Percentiles rank a stretch among this genome's conserved stretches.
These are phyloP conservation scores for Yamadazyma siamensis DNA, from an alignment of 1,139 yeast species.

Conservation along the genomic window DNA sequence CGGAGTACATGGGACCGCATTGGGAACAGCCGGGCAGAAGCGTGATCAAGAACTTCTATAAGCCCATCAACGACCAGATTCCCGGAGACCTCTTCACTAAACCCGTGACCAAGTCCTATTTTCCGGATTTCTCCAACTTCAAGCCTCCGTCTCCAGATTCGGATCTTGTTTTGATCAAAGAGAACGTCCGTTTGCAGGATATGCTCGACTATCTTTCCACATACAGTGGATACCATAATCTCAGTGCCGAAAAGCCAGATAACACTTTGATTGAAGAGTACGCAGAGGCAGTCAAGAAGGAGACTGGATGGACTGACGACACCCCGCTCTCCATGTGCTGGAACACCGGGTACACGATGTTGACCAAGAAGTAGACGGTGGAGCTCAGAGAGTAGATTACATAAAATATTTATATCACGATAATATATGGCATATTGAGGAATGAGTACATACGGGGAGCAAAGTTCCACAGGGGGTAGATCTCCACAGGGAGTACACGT, in stretches of 20 bases:
- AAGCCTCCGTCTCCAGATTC: conserved; percentile 13
- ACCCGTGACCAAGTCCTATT: conserved; percentile 23
- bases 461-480: no score
- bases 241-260: conserved; percentile 26
- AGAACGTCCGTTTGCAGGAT: conserved; percentile 20
- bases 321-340: conserved; percentile 34
- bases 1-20: conserved; percentile 34
- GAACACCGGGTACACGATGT: conserved; percentile 40
- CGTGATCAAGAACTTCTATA: conserved; percentile 26
- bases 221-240: conserved; percentile 38
- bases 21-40: conserved; percentile 48
- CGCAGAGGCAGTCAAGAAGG: conserved; percentile 20
- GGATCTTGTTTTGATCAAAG: conserved; percentile 24
- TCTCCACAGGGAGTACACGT: no score
- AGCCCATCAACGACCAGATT: conserved; percentile 28
- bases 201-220: conserved; percentile 32
- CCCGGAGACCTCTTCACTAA: conserved; percentile 29
- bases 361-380: conserved; percentile 12
- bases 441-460: no score
- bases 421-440: no score
- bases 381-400: not conserved
- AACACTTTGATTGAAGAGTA: conserved; percentile 21
- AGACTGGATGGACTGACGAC: conserved; percentile 13
- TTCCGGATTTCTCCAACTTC: conserved; percentile 17
- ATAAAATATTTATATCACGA: not conserved